Conservation (phyloP, 2,329 filamentous ascomycete genomes). For the Parastagonospora nodorum region DNA sequence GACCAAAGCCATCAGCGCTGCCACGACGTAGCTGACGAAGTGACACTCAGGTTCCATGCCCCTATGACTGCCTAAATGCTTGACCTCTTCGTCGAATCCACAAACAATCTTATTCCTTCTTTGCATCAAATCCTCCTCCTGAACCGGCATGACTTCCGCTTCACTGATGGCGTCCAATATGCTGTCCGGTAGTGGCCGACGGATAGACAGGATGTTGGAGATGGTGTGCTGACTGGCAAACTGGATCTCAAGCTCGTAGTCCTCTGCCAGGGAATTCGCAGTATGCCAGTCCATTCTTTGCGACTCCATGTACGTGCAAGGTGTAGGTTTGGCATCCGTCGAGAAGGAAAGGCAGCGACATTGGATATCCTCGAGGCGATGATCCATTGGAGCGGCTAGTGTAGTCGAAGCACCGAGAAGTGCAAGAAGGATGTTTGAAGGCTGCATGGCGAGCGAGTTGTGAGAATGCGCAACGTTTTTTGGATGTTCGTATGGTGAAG, state of each 20-base stretch:
- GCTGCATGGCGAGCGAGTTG: not conserved
- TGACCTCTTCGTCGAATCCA: conserved; percentile 28
- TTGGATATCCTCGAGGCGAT: conserved; percentile 22
- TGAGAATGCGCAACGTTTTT: not conserved
- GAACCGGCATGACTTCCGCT: conserved; percentile 13
- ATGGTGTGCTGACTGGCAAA: conserved; percentile 29
- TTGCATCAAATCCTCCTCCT: conserved; percentile 7
- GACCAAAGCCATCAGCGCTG: conserved; percentile 21
- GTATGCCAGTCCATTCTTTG: conserved; percentile 29
- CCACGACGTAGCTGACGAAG: conserved; percentile 24
- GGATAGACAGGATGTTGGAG: conserved; percentile 21
- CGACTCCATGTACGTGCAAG: conserved; percentile 27
- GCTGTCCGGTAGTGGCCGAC: conserved; percentile 23
- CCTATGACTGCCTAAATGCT: conserved; percentile 9
- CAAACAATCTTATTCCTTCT: conserved; percentile 30
- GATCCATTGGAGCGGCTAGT: conserved; percentile 17
- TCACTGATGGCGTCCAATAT: conserved; percentile 17
- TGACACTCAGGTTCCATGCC: conserved; percentile 11
- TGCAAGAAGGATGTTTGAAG: conserved; percentile 3
- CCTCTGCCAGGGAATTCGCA: conserved; percentile 25
- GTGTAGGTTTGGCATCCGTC: conserved; percentile 17
- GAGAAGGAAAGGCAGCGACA: conserved; percentile 35
- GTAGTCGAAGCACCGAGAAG: conserved; percentile 7
- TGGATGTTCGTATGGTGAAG: not conserved
- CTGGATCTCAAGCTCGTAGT: conserved; percentile 27